Evolutionary conservation across 352 stramenopile genomes (phyloP).

Genomic region (Phytopythium helicoides): DNA sequence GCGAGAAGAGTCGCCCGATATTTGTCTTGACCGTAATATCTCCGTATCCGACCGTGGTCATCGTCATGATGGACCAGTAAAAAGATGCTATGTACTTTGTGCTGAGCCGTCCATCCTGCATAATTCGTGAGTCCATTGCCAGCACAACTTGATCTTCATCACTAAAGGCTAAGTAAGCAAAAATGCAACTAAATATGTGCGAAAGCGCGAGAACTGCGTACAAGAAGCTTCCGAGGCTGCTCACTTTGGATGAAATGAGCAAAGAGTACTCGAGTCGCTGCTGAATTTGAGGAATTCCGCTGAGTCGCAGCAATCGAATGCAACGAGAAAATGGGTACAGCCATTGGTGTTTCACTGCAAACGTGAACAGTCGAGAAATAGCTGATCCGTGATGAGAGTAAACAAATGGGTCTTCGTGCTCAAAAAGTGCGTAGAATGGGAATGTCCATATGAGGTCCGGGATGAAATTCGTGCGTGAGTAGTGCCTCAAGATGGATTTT

Average conservation of each 20-base stretch:
- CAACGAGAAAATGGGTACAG: conserved; percentile 51
- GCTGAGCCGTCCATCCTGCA: conserved; percentile 51
- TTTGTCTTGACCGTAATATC: conserved; percentile 75
- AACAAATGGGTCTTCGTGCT: conserved; percentile 19
- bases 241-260: conserved; percentile 75
- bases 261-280: conserved; percentile 67
- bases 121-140: conserved; percentile 31
- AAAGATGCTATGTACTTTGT: conserved; percentile 76
- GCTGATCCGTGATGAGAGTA: conserved; percentile 10
- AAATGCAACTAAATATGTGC: conserved; percentile 82
- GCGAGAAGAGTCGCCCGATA: conserved; percentile 58
- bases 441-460: conserved; percentile 65
- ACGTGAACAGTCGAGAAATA: conserved; percentile 18
- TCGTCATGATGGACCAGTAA: conserved; percentile 89
- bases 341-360: conserved; percentile 17
- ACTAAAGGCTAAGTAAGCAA: conserved; percentile 67
- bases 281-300: conserved; percentile 52
- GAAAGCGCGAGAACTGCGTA: conserved; percentile 70
- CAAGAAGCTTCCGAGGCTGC: conserved; percentile 70
- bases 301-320: conserved; percentile 49
- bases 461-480: conserved; percentile 52
- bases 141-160: conserved; percentile 45
- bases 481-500: conserved; percentile 46
- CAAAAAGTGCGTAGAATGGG: conserved; percentile 62
- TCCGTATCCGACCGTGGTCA: conserved; percentile 78